A percentile compares a stretch with the other conserved stretches of the same genome.
These are phyloP conservation scores for Secale cereale DNA, from an alignment of 176 grass and related monocot species.

Conservation along the genomic window DNA sequence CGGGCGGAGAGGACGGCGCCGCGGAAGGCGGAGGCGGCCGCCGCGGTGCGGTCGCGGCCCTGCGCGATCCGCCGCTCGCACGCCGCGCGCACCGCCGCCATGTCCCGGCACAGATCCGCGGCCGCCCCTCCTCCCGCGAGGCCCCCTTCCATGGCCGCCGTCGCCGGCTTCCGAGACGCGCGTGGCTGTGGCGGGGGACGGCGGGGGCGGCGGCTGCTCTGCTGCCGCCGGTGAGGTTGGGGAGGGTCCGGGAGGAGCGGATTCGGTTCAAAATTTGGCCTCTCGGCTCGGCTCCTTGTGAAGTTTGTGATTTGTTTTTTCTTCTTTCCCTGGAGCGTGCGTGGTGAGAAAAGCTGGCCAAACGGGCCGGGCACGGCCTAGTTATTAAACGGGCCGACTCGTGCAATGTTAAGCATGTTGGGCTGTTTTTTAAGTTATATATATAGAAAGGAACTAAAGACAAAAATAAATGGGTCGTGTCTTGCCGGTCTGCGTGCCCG, in stretches of 20 bases:
- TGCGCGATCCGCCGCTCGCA: conserved; percentile 30
- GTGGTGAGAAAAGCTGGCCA: no score
- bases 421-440: no score
- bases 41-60: conserved; percentile 15
- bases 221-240: neutral
- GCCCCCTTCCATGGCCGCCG: conserved; percentile 24
- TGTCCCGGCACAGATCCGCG: conserved; percentile 16
- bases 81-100: conserved; percentile 28
- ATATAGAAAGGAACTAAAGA: no score
- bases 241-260: neutral
- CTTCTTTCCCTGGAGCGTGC: no score
- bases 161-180: neutral
- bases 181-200: no score
- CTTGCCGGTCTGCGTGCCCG: no score
- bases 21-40: conserved; percentile 44
- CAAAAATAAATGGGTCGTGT: no score
- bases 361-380: no score
- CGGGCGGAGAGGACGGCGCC: conserved; percentile 53
- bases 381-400: no score
- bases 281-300: no score
- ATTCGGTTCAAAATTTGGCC: neutral
- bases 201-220: neutral
- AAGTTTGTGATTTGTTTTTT: no score
- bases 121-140: neutral
- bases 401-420: no score